phyloP scores from a whole-genome alignment of 768 basidiomycete genomes.

The Pleurotus djamor region DNA sequence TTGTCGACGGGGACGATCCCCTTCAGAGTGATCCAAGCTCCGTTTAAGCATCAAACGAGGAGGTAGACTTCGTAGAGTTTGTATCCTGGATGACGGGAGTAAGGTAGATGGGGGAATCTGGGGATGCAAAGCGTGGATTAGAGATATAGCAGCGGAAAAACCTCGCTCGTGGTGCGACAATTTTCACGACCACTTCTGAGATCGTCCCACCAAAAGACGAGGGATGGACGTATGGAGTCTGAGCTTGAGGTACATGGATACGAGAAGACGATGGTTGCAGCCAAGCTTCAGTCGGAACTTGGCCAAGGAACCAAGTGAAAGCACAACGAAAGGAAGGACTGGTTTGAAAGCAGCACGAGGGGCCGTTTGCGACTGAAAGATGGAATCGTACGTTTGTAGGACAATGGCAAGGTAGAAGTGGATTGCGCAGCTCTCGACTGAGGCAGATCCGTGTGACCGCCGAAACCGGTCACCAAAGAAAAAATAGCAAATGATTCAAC shows the following conservation, averaged over 20 bases:
- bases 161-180: not conserved
- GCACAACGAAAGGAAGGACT: not conserved
- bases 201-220: not conserved
- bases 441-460: constrained; percentile 1
- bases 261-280: not conserved
- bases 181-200: not conserved
- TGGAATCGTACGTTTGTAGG: not conserved
- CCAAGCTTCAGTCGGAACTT: no score
- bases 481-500: not conserved
- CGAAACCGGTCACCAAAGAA: not conserved
- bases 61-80: not conserved
- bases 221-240: not conserved
- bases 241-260: not conserved
- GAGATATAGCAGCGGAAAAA: constrained; percentile 5
- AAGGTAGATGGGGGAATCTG: not conserved
- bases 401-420: not conserved
- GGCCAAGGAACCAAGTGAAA: no score
- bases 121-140: not conserved
- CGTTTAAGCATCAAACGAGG: not conserved
- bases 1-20: not conserved
- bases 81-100: not conserved
- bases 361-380: not conserved
- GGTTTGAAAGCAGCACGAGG: not conserved
- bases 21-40: not conserved
- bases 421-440: not conserved